phyloP scores from a whole-genome alignment of 257 asterid species.

The Sherardia arvensis region DNA sequence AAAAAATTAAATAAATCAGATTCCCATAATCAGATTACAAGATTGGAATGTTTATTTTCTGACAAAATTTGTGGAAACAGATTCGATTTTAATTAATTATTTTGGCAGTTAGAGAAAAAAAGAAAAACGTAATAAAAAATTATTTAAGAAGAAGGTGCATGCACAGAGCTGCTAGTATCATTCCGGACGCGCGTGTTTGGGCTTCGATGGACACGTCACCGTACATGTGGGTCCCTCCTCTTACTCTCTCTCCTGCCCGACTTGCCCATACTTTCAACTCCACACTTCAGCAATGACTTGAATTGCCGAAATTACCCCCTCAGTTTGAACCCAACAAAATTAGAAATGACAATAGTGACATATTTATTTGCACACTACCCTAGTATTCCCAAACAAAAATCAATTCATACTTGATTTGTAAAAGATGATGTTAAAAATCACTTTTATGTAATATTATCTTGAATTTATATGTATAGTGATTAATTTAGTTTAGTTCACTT shows the following conservation, averaged over 20 bases:
- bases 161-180: constrained; percentile 15
- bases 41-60: background rate
- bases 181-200: constrained; percentile 14
- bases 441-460: too few species aligned
- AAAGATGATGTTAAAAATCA: background rate
- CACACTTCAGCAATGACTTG: constrained; percentile 6
- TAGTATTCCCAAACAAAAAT: too few species aligned
- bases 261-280: constrained; percentile 30
- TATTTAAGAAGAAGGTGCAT: constrained; percentile 7
- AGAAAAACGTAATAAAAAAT: background rate
- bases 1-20: too few species aligned
- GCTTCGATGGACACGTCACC: constrained; percentile 43
- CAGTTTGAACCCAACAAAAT: background rate
- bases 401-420: background rate
- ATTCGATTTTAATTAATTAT: background rate
- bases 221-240: constrained; percentile 38
- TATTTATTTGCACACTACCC: background rate
- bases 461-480: too few species aligned
- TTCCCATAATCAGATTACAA: too few species aligned
- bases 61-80: background rate
- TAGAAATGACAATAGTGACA: background rate
- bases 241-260: constrained; percentile 40
- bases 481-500: too few species aligned
- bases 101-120: background rate
- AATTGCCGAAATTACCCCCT: constrained; percentile 12